These are phyloP conservation scores for Conticribra guillardii DNA, from an alignment of 108 stramenopile genomes.

Conservation along the genomic window DNA sequence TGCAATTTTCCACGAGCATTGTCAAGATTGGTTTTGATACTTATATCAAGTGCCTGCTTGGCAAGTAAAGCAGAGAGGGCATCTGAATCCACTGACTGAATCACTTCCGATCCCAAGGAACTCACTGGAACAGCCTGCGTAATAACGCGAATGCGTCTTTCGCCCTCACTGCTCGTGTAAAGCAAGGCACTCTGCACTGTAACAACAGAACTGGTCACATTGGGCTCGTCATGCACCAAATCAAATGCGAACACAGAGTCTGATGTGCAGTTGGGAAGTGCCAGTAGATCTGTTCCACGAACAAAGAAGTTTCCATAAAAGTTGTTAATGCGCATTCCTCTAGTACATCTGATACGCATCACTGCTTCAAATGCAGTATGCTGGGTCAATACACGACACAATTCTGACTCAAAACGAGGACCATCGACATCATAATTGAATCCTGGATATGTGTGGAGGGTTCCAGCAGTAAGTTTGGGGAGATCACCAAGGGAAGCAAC, in stretches of 20 bases:
- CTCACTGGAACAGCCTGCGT: conserved; percentile 93
- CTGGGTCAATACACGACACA: conserved; percentile 79
- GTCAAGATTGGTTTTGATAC: conserved; percentile 88
- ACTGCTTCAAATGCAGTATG: conserved; percentile 96
- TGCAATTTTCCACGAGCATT: conserved; percentile 89
- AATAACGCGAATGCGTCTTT: conserved; percentile 97
- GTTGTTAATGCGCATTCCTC: conserved; percentile 93
- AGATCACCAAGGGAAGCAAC: conserved; percentile 87
- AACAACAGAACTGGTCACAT: conserved; percentile 77
- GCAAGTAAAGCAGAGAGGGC: conserved; percentile 79
- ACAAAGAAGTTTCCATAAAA: conserved; percentile 98
- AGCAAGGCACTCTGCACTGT: conserved; percentile 96
- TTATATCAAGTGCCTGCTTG: conserved; percentile 92
- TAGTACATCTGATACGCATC: conserved; percentile 95
- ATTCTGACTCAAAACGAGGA: conserved; percentile 80
- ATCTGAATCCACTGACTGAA: conserved; percentile 83
- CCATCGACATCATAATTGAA: conserved; percentile 85
- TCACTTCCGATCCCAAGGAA: conserved; percentile 70
- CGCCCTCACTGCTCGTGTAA: conserved; percentile 94
- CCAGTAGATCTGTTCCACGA: conserved; percentile 96
- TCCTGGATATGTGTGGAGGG: conserved; percentile 89
- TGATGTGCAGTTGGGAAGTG: conserved; percentile 93
- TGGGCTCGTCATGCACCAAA: conserved; percentile 91
- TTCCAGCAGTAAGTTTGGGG: conserved; percentile 89
- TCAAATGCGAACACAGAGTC: conserved; percentile 96